Percentiles rank a stretch among this genome's conserved stretches.
Evolutionary conservation across 1,139 yeast genomes (phyloP).

Genomic region (Fermentozyma sake): DNA sequence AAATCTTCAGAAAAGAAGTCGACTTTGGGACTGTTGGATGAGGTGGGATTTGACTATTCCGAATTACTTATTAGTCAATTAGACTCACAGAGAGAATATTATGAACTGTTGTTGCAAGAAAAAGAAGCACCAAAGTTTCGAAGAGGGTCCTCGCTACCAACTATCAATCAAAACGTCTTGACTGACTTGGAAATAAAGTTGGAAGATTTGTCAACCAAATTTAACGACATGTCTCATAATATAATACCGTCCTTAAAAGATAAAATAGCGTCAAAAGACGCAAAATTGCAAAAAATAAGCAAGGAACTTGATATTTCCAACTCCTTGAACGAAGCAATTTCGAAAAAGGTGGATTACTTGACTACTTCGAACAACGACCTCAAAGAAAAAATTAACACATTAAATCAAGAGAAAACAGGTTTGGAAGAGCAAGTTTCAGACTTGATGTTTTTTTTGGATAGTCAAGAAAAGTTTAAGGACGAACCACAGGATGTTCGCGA

Average conservation of each 20-base stretch:
- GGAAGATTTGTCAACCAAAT: conserved; percentile 22
- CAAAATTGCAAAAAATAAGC: conserved; percentile 25
- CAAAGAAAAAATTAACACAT: conserved; percentile 14
- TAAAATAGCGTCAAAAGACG: conserved; percentile 28
- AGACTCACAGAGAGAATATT: conserved; percentile 86
- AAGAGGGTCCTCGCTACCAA: conserved; percentile 15
- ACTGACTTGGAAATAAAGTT: conserved; percentile 33
- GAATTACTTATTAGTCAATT: conserved; percentile 74
- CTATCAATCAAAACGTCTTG: conserved; percentile 14
- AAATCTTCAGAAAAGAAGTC: conserved; percentile 17
- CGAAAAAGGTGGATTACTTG: conserved; percentile 51
- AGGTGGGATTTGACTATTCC: conserved; percentile 74
- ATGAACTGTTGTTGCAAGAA: conserved; percentile 57
- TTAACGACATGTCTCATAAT: conserved; percentile 20
- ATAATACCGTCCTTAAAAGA: conserved; percentile 31
- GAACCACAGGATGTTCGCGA: conserved; percentile 68
- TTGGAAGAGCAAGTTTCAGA: conserved; percentile 71
- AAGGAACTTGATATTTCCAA: conserved; percentile 31
- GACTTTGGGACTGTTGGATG: conserved; percentile 34
- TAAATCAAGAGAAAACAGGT: conserved; percentile 42
- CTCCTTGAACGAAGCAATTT: conserved; percentile 51
- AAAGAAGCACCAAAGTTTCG: conserved; percentile 24
- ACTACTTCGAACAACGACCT: conserved; percentile 32
- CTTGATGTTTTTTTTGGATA: conserved; percentile 75
- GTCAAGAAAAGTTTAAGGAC: conserved; percentile 65